Evolutionary conservation across 192 early-diverging fungal genomes (phyloP).

Genomic region (Spinellus fusiger): DNA sequence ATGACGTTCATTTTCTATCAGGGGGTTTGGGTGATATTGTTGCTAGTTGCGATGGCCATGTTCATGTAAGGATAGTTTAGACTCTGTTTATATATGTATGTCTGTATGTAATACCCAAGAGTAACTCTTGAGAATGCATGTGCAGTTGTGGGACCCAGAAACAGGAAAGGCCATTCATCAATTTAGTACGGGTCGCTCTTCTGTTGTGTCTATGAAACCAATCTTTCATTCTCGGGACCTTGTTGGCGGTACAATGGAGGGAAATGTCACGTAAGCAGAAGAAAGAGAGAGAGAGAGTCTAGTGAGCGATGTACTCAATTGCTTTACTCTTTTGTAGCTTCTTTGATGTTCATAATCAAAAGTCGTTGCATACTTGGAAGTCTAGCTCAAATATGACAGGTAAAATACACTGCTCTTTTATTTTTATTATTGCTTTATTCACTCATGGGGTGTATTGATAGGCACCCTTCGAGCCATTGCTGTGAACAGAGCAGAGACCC

Average conservation of each 20-base stretch:
- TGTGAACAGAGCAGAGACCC: slow-evolving; percentile 41
- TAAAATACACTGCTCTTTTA: background rate
- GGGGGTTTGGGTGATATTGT: slow-evolving; percentile 41
- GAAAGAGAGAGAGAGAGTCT: background rate
- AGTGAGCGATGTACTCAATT: background rate
- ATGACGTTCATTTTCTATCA: slow-evolving; percentile 47
- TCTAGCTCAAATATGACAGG: slow-evolving; percentile 14
- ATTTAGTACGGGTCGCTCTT: slow-evolving; percentile 38
- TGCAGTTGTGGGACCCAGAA: slow-evolving; percentile 52
- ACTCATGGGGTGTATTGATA: background rate
- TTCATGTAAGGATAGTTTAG: slow-evolving; percentile 42
- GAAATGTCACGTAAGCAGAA: slow-evolving; percentile 35
- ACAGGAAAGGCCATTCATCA: slow-evolving; percentile 44
- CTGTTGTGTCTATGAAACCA: slow-evolving; percentile 42
- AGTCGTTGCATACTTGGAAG: slow-evolving; percentile 36
- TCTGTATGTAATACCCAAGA: background rate
- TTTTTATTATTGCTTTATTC: background rate
- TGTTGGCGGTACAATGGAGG: slow-evolving; percentile 44
- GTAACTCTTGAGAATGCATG: background rate
- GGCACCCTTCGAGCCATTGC: slow-evolving; percentile 34
- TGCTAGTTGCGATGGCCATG: slow-evolving; percentile 53
- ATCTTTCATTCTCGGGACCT: slow-evolving; percentile 43
- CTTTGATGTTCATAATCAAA: slow-evolving; percentile 32
- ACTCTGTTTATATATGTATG: background rate
- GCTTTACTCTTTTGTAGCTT: slow-evolving; percentile 18